These are phyloP conservation scores for Trichoderma sp. DNA, from an alignment of 2,329 filamentous ascomycete species.

Conservation along the genomic window DNA sequence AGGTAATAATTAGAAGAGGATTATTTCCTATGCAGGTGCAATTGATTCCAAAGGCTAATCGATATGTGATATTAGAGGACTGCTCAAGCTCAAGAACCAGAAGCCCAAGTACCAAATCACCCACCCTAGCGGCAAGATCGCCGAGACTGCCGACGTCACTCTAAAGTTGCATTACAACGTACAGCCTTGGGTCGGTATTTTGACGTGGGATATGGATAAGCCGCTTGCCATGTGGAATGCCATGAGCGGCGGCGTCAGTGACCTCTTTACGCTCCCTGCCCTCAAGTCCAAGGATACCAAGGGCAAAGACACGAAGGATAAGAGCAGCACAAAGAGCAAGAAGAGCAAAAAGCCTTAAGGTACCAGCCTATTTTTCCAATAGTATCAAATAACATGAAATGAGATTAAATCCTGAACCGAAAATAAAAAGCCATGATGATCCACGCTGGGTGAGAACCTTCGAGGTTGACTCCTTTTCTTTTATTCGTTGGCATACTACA, in stretches of 20 bases:
- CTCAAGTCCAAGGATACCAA: slow-evolving; percentile 59
- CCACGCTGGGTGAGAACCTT: neutral
- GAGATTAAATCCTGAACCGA: neutral
- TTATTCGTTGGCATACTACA: neutral
- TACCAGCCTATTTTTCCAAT: neutral
- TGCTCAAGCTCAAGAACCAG: slow-evolving; percentile 78
- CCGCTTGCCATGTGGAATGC: slow-evolving; percentile 65
- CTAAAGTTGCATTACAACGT: slow-evolving; percentile 92
- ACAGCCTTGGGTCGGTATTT: slow-evolving; percentile 89
- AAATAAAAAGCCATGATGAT: neutral
- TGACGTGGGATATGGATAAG: slow-evolving; percentile 74
- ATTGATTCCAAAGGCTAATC: neutral
- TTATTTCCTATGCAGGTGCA: neutral
- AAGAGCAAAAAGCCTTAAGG: slow-evolving; percentile 22
- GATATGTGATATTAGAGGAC: slow-evolving; percentile 53
- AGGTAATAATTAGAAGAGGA: slow-evolving; percentile 45
- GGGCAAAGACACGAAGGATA: slow-evolving; percentile 29
- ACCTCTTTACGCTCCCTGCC: slow-evolving; percentile 64
- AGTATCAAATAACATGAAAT: neutral
- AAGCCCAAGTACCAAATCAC: slow-evolving; percentile 97
- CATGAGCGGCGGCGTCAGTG: slow-evolving; percentile 64
- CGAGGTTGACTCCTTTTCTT: neutral
- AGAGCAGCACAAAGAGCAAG: slow-evolving; percentile 23
- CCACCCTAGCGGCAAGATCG: slow-evolving; percentile 78
- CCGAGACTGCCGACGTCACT: slow-evolving; percentile 70